Evolutionary conservation across 2,329 filamentous ascomycete species (phyloP).

Genomic region (Ophiostoma fasciatum): DNA sequence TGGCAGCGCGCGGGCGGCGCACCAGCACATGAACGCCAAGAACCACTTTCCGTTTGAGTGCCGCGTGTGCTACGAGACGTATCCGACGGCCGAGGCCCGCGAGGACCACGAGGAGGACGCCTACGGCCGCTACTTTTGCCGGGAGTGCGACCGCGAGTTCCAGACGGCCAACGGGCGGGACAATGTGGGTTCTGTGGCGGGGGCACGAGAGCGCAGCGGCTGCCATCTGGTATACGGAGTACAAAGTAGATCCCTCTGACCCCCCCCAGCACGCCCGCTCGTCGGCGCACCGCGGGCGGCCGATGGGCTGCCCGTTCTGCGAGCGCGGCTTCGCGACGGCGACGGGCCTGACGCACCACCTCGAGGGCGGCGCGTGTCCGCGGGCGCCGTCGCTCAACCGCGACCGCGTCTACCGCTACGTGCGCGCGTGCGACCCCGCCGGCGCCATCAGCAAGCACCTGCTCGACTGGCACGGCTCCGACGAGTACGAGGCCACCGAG

Average conservation of each 20-base stretch:
- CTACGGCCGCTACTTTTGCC: neutral
- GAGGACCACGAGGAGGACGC: neutral
- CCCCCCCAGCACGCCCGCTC: constrained; percentile 21
- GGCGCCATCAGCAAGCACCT: constrained; percentile 36
- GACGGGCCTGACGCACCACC: constrained; percentile 38
- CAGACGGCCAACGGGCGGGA: neutral
- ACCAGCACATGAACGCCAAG: constrained; percentile 4
- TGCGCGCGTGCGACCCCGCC: constrained; percentile 30
- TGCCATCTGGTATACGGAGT: too few relatives aligned
- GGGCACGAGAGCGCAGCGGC: too few relatives aligned
- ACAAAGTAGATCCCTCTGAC: neutral
- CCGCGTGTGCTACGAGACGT: constrained; percentile 3
- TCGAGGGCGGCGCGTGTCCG: constrained; percentile 40
- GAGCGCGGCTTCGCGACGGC: constrained; percentile 28
- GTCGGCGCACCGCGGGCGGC: constrained; percentile 27
- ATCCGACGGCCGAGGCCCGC: neutral
- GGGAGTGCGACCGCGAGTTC: neutral
- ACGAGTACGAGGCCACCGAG: constrained; percentile 22
- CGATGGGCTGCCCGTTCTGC: constrained; percentile 42
- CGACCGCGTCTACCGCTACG: constrained; percentile 28
- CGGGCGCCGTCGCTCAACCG: constrained; percentile 29
- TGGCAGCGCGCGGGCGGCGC: neutral
- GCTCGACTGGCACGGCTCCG: constrained; percentile 27
- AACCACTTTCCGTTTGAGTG: constrained; percentile 6
- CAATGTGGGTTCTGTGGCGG: too few relatives aligned